A percentile compares a stretch with the other conserved stretches of the same genome.
phyloP scores from a whole-genome alignment of 179 eudicot genomes.

The Silene coronaria region DNA sequence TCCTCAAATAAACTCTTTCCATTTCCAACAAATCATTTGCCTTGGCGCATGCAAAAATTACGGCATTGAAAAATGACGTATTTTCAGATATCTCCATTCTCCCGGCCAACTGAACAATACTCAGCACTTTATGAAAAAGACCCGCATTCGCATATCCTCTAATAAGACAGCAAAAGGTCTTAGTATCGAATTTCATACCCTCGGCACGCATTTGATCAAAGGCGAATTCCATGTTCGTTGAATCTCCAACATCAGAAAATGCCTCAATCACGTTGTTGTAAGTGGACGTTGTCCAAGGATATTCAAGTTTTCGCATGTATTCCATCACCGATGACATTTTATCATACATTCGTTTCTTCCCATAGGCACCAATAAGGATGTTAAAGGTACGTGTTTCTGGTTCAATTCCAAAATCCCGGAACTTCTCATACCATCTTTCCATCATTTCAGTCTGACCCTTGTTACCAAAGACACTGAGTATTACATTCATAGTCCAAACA shows the following conservation, averaged over 20 bases:
- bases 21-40: constrained; percentile 88
- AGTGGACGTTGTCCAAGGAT: constrained; percentile 93
- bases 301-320: constrained; percentile 85
- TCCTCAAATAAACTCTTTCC: constrained; percentile 74
- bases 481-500: constrained; percentile 99
- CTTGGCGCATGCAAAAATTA: constrained; percentile 77
- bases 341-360: constrained; percentile 82
- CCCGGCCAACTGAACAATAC: constrained; percentile 68
- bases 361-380: constrained; percentile 89
- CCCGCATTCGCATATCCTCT: constrained; percentile 73
- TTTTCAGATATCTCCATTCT: constrained; percentile 78
- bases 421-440: constrained; percentile 97
- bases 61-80: constrained; percentile 69
- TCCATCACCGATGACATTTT: constrained; percentile 97
- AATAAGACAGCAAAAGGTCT: constrained; percentile 85
- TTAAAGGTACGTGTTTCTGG: constrained; percentile 93
- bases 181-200: constrained; percentile 81
- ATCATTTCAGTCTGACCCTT: constrained; percentile 84
- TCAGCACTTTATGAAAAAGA: constrained; percentile 67
- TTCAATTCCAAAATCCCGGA: constrained; percentile 73
- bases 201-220: constrained; percentile 91
- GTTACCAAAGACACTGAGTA: constrained; percentile 74
- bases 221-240: constrained; percentile 70
- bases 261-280: constrained; percentile 95
- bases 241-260: constrained; percentile 77